phyloP scores from a whole-genome alignment of 2,329 filamentous ascomycete genomes.

The Diplodia sapinea region DNA sequence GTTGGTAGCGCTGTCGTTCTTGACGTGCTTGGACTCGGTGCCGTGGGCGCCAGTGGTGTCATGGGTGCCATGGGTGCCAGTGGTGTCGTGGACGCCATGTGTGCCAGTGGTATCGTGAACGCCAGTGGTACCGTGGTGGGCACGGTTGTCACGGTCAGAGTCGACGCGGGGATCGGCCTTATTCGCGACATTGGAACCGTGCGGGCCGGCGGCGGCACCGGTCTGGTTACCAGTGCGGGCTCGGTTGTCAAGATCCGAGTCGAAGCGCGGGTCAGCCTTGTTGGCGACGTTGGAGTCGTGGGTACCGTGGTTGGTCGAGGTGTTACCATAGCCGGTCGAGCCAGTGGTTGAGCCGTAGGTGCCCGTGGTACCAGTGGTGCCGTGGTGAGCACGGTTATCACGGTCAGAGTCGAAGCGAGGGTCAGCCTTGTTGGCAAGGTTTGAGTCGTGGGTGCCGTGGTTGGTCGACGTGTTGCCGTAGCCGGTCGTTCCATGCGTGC shows the following conservation, averaged over 20 bases:
- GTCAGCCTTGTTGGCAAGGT: constrained; percentile 13
- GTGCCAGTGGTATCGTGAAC: constrained; percentile 1
- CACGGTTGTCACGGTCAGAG: constrained; percentile 29
- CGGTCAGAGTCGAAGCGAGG: constrained; percentile 27
- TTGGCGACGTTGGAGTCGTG: constrained; percentile 21
- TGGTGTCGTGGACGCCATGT: neutral
- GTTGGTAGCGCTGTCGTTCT: neutral
- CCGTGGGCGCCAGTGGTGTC: neutral
- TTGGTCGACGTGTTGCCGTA: constrained; percentile 6
- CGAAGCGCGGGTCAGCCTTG: constrained; percentile 18
- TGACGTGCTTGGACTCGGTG: neutral
- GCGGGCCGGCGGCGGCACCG: constrained; percentile 18
- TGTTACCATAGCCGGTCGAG: neutral
- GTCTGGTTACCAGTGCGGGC: constrained; percentile 4
- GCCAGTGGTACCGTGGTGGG: neutral
- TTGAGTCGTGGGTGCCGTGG: constrained; percentile 14
- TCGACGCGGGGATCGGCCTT: constrained; percentile 30
- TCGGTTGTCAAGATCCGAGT: constrained; percentile 25
- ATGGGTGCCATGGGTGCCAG: neutral
- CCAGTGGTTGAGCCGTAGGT: neutral
- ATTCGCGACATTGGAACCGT: constrained; percentile 17
- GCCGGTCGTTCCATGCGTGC: neutral
- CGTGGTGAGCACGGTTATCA: constrained; percentile 23
- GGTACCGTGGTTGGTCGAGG: neutral
- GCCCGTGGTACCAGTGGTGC: constrained; percentile 1